A percentile compares a stretch with the other conserved stretches of the same genome.
phyloP scores from a whole-genome alignment of 2,329 filamentous ascomycete genomes.

The Lachnellula cervina region DNA sequence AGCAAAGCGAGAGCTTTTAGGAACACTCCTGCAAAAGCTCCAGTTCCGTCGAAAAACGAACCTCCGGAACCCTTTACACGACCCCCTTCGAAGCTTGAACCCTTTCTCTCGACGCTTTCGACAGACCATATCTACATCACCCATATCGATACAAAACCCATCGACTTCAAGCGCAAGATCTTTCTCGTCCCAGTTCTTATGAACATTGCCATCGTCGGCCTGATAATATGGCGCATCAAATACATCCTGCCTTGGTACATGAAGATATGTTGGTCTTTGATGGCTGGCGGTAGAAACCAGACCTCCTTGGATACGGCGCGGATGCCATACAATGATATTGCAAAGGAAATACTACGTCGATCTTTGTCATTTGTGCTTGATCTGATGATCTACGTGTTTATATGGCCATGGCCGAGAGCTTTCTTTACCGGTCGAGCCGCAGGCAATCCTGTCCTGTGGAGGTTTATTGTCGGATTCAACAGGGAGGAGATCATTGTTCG shows the following conservation, averaged over 20 bases:
- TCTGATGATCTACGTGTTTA: slow-evolving; percentile 61
- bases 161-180: slow-evolving; percentile 72
- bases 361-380: slow-evolving; percentile 67
- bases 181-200: slow-evolving; percentile 75
- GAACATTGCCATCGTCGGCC: slow-evolving; percentile 61
- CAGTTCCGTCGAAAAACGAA: slow-evolving; percentile 8
- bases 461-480: slow-evolving; percentile 70
- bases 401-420: slow-evolving; percentile 69
- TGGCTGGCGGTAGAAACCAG: slow-evolving; percentile 43
- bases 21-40: background rate
- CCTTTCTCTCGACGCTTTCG: slow-evolving; percentile 63
- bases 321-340: slow-evolving; percentile 52
- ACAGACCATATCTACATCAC: slow-evolving; percentile 73
- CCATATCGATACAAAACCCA: slow-evolving; percentile 70
- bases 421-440: slow-evolving; percentile 59
- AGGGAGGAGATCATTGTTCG: slow-evolving; percentile 77
- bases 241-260: slow-evolving; percentile 67
- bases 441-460: slow-evolving; percentile 66
- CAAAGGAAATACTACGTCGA: slow-evolving; percentile 46
- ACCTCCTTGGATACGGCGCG: slow-evolving; percentile 57
- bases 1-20: slow-evolving; percentile 27
- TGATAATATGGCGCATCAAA: slow-evolving; percentile 66
- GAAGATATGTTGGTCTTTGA: slow-evolving; percentile 29
- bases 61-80: slow-evolving; percentile 64
- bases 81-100: slow-evolving; percentile 56